Evolutionary conservation across 805 yeast species (phyloP).

Genomic region (Candida gorgasii): DNA sequence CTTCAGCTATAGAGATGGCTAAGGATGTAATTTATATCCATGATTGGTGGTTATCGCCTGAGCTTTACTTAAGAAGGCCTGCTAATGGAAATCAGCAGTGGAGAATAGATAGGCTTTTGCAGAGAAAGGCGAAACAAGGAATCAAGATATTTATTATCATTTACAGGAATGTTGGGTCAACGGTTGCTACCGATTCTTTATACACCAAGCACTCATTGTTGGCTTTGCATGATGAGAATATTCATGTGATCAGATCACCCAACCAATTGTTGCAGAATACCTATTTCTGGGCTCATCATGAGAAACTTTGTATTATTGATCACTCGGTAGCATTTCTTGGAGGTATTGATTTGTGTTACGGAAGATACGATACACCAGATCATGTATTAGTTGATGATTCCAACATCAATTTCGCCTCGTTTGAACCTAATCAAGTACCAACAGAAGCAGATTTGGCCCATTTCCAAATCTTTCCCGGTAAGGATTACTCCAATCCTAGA

Average conservation of each 20-base stretch:
- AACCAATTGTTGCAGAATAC: constrained; percentile 92
- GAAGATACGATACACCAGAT: constrained; percentile 95
- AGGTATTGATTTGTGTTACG: constrained; percentile 94
- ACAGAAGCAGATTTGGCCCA: constrained; percentile 44
- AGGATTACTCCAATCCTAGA: constrained; percentile 95
- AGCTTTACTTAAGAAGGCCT: constrained; percentile 87
- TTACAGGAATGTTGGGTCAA: constrained; percentile 90
- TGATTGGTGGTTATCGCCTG: constrained; percentile 99
- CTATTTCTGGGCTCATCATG: constrained; percentile 99
- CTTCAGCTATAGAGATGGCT: constrained; percentile 91
- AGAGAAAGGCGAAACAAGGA: constrained; percentile 90
- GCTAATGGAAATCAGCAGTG: constrained; percentile 93
- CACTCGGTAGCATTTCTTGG: constrained; percentile 89
- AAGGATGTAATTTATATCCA: constrained; percentile 90
- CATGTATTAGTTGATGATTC: constrained; percentile 84
- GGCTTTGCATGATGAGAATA: constrained; percentile 74
- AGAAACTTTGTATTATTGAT: constrained; percentile 83
- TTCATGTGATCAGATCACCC: constrained; percentile 91
- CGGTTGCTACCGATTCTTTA: constrained; percentile 89
- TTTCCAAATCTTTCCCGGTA: constrained; percentile 86
- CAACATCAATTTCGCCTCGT: constrained; percentile 31
- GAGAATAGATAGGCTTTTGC: constrained; percentile 85
- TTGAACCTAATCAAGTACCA: constrained; percentile 28
- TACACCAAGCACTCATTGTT: constrained; percentile 94
- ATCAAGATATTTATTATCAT: constrained; percentile 90